phyloP scores from a whole-genome alignment of 495 filamentous ascomycete species.

The Extremus antarcticus region DNA sequence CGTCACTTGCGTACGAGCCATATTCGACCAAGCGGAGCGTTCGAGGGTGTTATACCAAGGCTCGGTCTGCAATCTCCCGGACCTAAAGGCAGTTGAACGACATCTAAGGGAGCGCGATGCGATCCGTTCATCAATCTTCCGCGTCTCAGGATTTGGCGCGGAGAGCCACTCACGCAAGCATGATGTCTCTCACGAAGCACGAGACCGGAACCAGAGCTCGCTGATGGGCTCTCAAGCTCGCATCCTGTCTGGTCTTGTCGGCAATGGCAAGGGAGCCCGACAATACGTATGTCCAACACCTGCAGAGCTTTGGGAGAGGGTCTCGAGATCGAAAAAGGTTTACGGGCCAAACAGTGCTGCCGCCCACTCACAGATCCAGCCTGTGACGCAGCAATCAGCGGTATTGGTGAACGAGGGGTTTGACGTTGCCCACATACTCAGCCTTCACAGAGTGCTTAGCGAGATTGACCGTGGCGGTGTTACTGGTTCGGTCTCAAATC shows the following conservation, averaged over 20 bases:
- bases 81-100: neutral
- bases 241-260: neutral
- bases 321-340: neutral
- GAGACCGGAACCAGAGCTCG: neutral
- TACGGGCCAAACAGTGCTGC: neutral
- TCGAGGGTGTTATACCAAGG: conserved; percentile 21
- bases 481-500: neutral
- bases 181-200: conserved; percentile 29
- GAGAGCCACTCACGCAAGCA: conserved; percentile 33
- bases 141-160: conserved; percentile 42
- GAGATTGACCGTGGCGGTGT: too few relatives aligned
- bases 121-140: conserved; percentile 40
- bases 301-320: neutral
- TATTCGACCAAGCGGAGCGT: conserved; percentile 34
- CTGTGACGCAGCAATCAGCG: too few relatives aligned
- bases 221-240: neutral
- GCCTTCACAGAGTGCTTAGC: neutral
- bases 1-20: conserved; percentile 27
- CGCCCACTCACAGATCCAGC: neutral
- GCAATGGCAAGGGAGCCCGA: neutral
- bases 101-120: conserved; percentile 33
- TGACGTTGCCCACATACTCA: neutral
- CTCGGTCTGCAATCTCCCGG: neutral
- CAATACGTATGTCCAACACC: neutral
- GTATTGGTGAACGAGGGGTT: neutral